Base-by-base conservation (phyloP, 2,329 filamentous ascomycete genomes). In the Nigrospora oryzae region DNA sequence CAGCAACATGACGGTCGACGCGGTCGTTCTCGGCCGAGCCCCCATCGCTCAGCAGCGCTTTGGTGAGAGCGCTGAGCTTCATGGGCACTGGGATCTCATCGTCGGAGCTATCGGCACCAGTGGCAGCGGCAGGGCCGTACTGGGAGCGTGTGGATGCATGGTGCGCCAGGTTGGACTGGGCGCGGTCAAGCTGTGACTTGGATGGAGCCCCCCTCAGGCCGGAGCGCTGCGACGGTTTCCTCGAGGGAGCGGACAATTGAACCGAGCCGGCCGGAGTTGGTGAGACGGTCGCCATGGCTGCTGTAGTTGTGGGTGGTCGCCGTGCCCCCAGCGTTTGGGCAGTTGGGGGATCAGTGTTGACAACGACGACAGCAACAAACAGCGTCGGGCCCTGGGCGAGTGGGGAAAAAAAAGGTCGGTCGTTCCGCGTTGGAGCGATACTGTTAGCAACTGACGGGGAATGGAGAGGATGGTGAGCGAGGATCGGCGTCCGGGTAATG, bases 51-150 rank as follows among this genome's bases (percentile, higher is more conserved):
- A 96, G 74, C 14, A 96, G 73, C 16, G 89, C 90, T 60, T 93
- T 91, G 40, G 91, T 95, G 53, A 93, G 79, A 56, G 90, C 89
- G 62, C 89, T 96, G 61, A 96, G 85, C 68, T 93, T 94, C 79
- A 93, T 89, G 56, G 89, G 89, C 54, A 88, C 84, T 14, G 86
- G 86, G 28, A 94, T 87, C 65, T 96, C 91, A 58, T 96, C 91
- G 65, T 96, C 91, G 19, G 90, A 95, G 70, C 88, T 95, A 60
- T 95, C 90, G 55, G 44, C 44, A 36, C 87, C 83, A 53, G 83
- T 63, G 1, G 70, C 57, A 38, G 36, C 35, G 10, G 28, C 35
- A n/a, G 62, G 66, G 51, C 67, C 73, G 40, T 71, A 69, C 47
- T 71, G 70, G 44, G 71, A 63, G 42, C 70, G 65, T 41, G 58